Percentiles rank a stretch among this genome's conserved stretches.
These are phyloP conservation scores for Clarireedia sp. DNA, from an alignment of 2,329 filamentous ascomycete genomes.

Conservation along the genomic window DNA sequence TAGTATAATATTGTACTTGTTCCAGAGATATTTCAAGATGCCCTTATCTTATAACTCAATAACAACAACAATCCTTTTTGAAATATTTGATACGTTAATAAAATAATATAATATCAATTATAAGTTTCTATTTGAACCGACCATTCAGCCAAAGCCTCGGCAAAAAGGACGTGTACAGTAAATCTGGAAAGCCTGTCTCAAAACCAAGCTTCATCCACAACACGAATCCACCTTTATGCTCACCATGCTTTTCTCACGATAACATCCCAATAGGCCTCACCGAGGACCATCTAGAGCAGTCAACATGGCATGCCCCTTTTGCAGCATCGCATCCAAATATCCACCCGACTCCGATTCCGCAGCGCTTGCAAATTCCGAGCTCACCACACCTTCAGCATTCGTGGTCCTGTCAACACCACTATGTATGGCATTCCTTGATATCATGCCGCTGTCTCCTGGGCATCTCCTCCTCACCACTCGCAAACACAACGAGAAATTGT, in stretches of 20 bases:
- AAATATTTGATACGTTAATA: no score
- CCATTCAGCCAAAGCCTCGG: no score
- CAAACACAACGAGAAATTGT: slow-evolving; percentile 68
- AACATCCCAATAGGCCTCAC: slow-evolving; percentile 8
- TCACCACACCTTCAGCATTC: slow-evolving; percentile 35
- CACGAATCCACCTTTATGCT: not conserved
- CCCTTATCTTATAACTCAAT: no score
- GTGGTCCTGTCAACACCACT: slow-evolving; percentile 70
- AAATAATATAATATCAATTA: no score
- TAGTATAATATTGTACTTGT: no score
- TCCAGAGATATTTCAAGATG: no score
- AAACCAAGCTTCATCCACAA: not conserved
- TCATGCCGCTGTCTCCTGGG: slow-evolving; percentile 75
- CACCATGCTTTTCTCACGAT: slow-evolving; percentile 13
- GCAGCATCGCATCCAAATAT: slow-evolving; percentile 47
- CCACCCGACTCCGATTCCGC: slow-evolving; percentile 26
- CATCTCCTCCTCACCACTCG: slow-evolving; percentile 80
- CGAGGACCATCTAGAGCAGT: not conserved
- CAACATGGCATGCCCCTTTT: slow-evolving; percentile 48
- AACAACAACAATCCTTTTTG: no score
- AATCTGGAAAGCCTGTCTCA: no score
- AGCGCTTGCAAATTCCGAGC: slow-evolving; percentile 36
- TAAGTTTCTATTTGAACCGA: no score
- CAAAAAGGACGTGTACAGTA: no score
- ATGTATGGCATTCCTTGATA: slow-evolving; percentile 85